Base-by-base conservation (phyloP, 2,329 filamentous ascomycete species). In the Metarhizium humberi region DNA sequence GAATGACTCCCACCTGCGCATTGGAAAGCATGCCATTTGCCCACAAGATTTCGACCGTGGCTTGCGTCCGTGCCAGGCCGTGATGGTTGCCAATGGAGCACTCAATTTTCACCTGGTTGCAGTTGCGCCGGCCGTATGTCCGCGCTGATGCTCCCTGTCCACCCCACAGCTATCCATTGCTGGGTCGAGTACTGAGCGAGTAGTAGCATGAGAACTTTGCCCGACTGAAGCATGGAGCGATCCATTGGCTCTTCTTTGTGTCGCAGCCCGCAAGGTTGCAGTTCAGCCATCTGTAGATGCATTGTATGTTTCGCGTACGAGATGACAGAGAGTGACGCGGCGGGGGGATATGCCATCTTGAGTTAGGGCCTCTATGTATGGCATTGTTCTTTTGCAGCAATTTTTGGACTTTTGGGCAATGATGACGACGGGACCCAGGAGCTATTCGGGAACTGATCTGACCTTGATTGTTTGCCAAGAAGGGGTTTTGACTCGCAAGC, bases 201-300 rank as follows among this genome's bases (percentile, higher is more conserved):
- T 52, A n/a, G 42, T 13, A 52, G 10, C n/a, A 52, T n/a, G 13
- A 30, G 20, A 25, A 47, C 25, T 30, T 45, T 20, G 40, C 51
- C 20, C 18, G n/a, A 29, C 25, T 52, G 40, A 52, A 7, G 38
- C 25, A 30, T 46, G 25, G 20, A 20, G 18, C 7, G 30, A 46
- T 34, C 42, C 43, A 34, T 52, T 52, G 51, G 51, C 16, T 32
- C n/a, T 52, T 14, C 6, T n/a, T 46, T 52, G 51, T 47, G 51
- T 52, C 42, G 18, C 42, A 43, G 32, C 18, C 51, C 51, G 47
- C 51, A 45, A 34, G 25, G 42, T 52, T 52, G 51, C 42, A 46
- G 42, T 43, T 36, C 25, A 30, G 6, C 18, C 16, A 20, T 20
- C n/a, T 45, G 42, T 45, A 45, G 42, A 16, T 6, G 8, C 45